Conservation (phyloP, 768 basidiomycete species). For the Harrya chromipes region DNA sequence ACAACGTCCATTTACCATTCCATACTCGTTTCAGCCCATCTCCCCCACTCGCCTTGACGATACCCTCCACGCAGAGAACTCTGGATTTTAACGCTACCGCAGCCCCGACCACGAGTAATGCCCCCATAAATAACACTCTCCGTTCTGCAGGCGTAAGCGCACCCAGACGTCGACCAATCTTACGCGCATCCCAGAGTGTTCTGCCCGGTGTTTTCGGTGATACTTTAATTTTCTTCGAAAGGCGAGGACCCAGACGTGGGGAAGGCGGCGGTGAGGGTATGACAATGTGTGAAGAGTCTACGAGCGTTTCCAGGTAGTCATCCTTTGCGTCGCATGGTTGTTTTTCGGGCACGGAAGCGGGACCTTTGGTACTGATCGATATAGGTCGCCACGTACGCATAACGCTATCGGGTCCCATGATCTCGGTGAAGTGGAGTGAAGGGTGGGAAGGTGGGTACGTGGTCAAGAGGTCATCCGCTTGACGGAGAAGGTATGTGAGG, state of each 20-base stretch:
- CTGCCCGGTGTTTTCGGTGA: constrained; percentile 8
- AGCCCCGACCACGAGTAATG: constrained; percentile 65
- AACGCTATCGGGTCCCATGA: constrained; percentile 78
- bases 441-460: constrained; percentile 60
- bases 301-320: constrained; percentile 26
- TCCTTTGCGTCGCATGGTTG: constrained; percentile 21
- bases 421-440: constrained; percentile 47
- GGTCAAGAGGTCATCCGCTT: constrained; percentile 57
- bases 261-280: constrained; percentile 27
- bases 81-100: constrained; percentile 49
- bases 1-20: constrained; percentile 21
- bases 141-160: constrained; percentile 29
- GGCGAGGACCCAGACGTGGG: constrained; percentile 5
- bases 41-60: constrained; percentile 11
- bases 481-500: constrained; percentile 49
- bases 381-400: constrained; percentile 61
- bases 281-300: constrained; percentile 21
- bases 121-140: constrained; percentile 52
- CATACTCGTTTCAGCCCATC: constrained; percentile 25
- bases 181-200: constrained; percentile 13
- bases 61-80: constrained; percentile 12
- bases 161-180: constrained; percentile 19
- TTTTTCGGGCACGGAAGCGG: constrained; percentile 23
- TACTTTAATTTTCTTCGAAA: constrained; percentile 20
- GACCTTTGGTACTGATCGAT: constrained; percentile 23